These are phyloP conservation scores for Stagonosporopsis cucurbitacearum DNA, from an alignment of 2,329 filamentous ascomycete genomes.

Conservation along the genomic window DNA sequence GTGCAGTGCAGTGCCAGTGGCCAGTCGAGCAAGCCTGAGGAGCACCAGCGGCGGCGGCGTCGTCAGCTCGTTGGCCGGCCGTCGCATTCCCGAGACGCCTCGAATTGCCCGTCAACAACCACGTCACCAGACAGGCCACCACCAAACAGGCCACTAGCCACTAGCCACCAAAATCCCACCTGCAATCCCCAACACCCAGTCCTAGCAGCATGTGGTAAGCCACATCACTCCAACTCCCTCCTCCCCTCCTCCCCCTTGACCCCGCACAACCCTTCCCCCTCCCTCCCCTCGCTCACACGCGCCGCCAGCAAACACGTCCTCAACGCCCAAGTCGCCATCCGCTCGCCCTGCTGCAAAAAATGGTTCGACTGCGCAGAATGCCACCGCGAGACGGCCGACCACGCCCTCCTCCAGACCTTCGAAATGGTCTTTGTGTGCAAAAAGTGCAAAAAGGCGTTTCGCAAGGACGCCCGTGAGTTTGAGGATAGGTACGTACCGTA, in stretches of 20 bases:
- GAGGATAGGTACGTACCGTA: constrained; percentile 74
- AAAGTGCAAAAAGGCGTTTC: constrained; percentile 98
- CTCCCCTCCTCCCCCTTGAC: constrained; percentile 11
- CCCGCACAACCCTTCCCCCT: no score
- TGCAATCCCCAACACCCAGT: not conserved
- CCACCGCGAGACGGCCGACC: constrained; percentile 80
- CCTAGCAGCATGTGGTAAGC: constrained; percentile 38
- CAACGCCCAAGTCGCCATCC: constrained; percentile 96
- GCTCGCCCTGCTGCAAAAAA: constrained; percentile 93
- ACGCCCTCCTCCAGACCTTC: constrained; percentile 75
- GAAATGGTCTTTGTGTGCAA: constrained; percentile 98
- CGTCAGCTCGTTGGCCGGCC: not conserved
- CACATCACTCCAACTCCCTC: constrained; percentile 15
- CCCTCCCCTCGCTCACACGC: constrained; percentile 14
- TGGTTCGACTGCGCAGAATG: constrained; percentile 99
- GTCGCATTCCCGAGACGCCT: not conserved
- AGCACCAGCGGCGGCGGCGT: not conserved
- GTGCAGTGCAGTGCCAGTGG: not conserved
- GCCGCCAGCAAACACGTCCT: constrained; percentile 87
- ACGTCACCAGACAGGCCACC: no score
- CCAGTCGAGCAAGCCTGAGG: no score
- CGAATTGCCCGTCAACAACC: not conserved
- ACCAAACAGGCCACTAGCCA: not conserved
- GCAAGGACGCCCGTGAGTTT: constrained; percentile 89
- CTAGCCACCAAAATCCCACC: not conserved